Evolutionary conservation across 805 yeast genomes (phyloP).

Genomic region (Metschnikowia lachancei): DNA sequence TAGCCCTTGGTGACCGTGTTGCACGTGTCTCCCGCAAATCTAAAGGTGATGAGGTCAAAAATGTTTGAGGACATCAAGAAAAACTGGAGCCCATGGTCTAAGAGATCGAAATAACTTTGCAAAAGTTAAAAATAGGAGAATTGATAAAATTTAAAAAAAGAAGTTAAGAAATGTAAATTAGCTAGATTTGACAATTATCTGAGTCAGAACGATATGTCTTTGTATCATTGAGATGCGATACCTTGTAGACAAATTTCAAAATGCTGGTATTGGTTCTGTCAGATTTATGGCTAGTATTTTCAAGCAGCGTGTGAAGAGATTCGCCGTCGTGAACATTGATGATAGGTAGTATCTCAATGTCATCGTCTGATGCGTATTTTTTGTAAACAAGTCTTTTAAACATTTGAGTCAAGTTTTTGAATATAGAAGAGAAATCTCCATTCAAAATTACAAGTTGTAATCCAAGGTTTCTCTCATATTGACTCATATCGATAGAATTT

Average conservation of each 20-base stretch:
- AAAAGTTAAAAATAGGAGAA: neutral
- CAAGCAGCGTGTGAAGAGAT: neutral
- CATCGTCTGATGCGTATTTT: slow-evolving; percentile 11
- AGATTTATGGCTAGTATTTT: neutral
- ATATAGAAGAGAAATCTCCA: slow-evolving; percentile 16
- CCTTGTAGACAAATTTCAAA: slow-evolving; percentile 9
- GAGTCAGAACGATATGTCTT: neutral
- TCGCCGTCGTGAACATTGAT: slow-evolving; percentile 16
- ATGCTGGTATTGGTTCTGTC: neutral
- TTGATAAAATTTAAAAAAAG: neutral
- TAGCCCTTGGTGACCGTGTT: slow-evolving; percentile 90
- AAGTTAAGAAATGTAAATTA: neutral
- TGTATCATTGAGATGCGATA: neutral
- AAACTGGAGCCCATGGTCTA: neutral
- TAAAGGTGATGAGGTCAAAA: slow-evolving; percentile 20
- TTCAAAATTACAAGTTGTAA: slow-evolving; percentile 11
- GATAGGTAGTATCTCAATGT: slow-evolving; percentile 12
- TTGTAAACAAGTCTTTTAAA: slow-evolving; percentile 5
- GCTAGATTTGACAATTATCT: neutral
- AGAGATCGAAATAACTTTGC: neutral
- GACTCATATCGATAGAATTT: slow-evolving; percentile 9
- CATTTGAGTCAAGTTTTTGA: slow-evolving; percentile 12
- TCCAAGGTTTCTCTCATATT: slow-evolving; percentile 10
- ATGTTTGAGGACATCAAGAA: slow-evolving; percentile 10
- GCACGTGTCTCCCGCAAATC: slow-evolving; percentile 69